Evolutionary conservation across 1,139 yeast genomes (phyloP).

Genomic region (Fermentozyma sake): DNA sequence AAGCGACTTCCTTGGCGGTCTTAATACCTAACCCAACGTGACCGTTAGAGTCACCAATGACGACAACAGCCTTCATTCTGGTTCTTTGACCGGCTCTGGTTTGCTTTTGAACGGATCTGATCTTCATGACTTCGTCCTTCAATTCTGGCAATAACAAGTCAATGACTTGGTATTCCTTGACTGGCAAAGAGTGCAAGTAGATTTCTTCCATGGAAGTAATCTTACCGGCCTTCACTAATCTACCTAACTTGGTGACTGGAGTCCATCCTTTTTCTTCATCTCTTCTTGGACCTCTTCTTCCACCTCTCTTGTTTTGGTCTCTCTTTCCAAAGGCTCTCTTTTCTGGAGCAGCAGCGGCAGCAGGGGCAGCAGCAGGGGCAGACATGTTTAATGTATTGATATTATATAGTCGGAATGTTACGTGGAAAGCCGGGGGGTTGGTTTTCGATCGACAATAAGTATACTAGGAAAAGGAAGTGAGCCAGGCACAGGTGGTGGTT

Average conservation of each 20-base stretch:
- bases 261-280: slow-evolving; percentile 99
- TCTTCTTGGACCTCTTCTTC: slow-evolving; percentile 63
- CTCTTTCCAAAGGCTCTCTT: slow-evolving; percentile 64
- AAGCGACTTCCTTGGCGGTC: slow-evolving; percentile 99
- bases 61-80: slow-evolving; percentile 99
- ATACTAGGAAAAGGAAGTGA: slow-evolving; percentile 9
- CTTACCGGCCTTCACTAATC: slow-evolving; percentile 99
- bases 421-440: slow-evolving; percentile 94
- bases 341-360: slow-evolving; percentile 57
- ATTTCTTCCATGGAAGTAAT: slow-evolving; percentile 95
- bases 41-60: slow-evolving; percentile 99
- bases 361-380: slow-evolving; percentile 55
- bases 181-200: slow-evolving; percentile 99
- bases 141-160: slow-evolving; percentile 94
- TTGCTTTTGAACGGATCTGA: slow-evolving; percentile 99
- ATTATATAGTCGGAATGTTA: slow-evolving; percentile 80
- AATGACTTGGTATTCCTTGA: slow-evolving; percentile 98
- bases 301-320: slow-evolving; percentile 53
- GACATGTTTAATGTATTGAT: slow-evolving; percentile 49
- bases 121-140: slow-evolving; percentile 99
- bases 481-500: slow-evolving; percentile 7
- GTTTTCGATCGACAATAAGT: slow-evolving; percentile 73
- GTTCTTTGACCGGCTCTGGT: slow-evolving; percentile 99
- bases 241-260: slow-evolving; percentile 99
- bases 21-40: slow-evolving; percentile 99